A percentile compares a stretch with the other conserved stretches of the same genome.
Conservation (phyloP, 495 filamentous ascomycete genomes). For the Penicillium paradoxum region DNA sequence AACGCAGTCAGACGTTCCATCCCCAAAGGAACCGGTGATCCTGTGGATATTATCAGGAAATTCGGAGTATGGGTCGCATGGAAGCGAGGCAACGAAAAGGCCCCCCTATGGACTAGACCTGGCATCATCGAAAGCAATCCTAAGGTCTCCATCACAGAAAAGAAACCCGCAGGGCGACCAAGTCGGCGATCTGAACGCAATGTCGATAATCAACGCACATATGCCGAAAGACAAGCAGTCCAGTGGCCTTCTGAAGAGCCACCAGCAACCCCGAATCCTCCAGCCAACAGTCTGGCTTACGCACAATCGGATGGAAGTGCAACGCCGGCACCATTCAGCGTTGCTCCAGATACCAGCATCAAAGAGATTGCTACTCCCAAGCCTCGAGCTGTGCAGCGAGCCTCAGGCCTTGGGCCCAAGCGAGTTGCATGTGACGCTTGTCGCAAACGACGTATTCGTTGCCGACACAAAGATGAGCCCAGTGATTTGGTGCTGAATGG, state of each 20-base stretch:
- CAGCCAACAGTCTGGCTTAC: conserved; percentile 8
- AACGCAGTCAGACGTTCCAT: conserved; percentile 62
- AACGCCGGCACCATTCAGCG: conserved; percentile 17
- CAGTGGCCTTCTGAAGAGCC: conserved; percentile 34
- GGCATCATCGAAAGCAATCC: conserved; percentile 43
- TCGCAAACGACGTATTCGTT: conserved; percentile 49
- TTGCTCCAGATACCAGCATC: conserved; percentile 10
- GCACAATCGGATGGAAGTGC: conserved; percentile 17
- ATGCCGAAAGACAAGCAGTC: conserved; percentile 43
- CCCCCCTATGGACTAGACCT: conserved; percentile 60
- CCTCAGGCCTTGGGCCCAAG: conserved; percentile 46
- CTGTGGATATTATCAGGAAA: conserved; percentile 53
- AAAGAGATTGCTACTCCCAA: conserved; percentile 32
- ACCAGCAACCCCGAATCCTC: conserved; percentile 12
- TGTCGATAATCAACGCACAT: conserved; percentile 40
- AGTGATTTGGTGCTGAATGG: conserved; percentile 27
- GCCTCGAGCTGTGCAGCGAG: conserved; percentile 29
- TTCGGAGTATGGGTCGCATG: conserved; percentile 70
- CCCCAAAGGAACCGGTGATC: conserved; percentile 58
- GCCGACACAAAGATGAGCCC: conserved; percentile 50
- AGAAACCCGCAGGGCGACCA: conserved; percentile 40
- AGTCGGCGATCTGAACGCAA: conserved; percentile 46
- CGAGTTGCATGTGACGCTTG: conserved; percentile 52
- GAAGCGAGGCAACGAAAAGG: conserved; percentile 67
- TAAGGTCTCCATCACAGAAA: conserved; percentile 40